Percentiles rank a stretch among this genome's conserved stretches.
These are phyloP conservation scores for Alectoria sarmentosa DNA, from an alignment of 495 filamentous ascomycete species.

Conservation along the genomic window DNA sequence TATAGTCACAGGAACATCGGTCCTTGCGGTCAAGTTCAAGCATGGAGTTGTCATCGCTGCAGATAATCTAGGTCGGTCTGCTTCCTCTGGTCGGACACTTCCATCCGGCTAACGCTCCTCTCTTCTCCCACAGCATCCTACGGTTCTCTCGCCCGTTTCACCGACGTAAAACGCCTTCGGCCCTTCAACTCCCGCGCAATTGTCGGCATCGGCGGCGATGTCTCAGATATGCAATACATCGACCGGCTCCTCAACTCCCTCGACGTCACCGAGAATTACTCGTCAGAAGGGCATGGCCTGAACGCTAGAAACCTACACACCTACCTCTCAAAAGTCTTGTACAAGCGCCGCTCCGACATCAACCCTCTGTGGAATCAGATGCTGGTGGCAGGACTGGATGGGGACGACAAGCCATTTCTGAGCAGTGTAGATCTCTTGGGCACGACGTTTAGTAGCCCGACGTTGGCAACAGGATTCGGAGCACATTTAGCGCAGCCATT, in stretches of 20 bases:
- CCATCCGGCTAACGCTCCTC: background rate
- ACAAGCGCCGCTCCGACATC: slow-evolving; percentile 88
- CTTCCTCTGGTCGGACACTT: slow-evolving; percentile 1
- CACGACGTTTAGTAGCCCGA: slow-evolving; percentile 80
- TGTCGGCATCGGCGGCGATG: slow-evolving; percentile 86
- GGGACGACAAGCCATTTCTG: slow-evolving; percentile 73
- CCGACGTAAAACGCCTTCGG: slow-evolving; percentile 83
- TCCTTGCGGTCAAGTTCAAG: slow-evolving; percentile 88
- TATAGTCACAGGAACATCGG: slow-evolving; percentile 92
- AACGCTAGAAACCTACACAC: slow-evolving; percentile 92
- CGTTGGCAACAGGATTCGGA: slow-evolving; percentile 89
- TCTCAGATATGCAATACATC: slow-evolving; percentile 97
- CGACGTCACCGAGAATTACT: slow-evolving; percentile 83
- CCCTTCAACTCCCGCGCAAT: slow-evolving; percentile 66
- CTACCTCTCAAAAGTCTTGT: slow-evolving; percentile 90
- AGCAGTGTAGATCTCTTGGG: slow-evolving; percentile 86
- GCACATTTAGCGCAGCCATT: slow-evolving; percentile 89
- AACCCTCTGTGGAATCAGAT: slow-evolving; percentile 97
- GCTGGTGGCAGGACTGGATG: slow-evolving; percentile 82
- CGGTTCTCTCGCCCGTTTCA: slow-evolving; percentile 93
- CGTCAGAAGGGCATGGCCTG: slow-evolving; percentile 45
- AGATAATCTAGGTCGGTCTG: slow-evolving; percentile 76
- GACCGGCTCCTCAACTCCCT: slow-evolving; percentile 82
- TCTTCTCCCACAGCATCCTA: slow-evolving; percentile 65
- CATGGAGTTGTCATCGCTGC: slow-evolving; percentile 94